Percentiles rank a stretch among this genome's conserved stretches.
Evolutionary conservation across 768 basidiomycete genomes (phyloP).

Genomic region (Podaxis sp.): DNA sequence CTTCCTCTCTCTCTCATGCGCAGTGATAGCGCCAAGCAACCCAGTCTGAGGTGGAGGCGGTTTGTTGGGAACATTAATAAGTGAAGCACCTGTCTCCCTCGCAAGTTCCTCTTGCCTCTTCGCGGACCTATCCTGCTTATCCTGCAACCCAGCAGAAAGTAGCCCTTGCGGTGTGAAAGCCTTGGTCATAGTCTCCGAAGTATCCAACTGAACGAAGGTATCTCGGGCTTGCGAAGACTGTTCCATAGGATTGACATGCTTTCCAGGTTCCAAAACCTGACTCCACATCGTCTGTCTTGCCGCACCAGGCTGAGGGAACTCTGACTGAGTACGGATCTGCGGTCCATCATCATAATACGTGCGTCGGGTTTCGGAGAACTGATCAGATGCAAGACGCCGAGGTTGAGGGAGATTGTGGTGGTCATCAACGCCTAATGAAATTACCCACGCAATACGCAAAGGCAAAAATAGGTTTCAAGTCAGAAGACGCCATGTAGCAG

Average conservation of each 20-base stretch:
- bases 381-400: constrained; percentile 55
- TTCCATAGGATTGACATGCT: constrained; percentile 37
- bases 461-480: constrained; percentile 2
- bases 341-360: constrained; percentile 57
- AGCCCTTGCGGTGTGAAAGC: constrained; percentile 95
- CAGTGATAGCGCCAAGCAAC: constrained; percentile 92
- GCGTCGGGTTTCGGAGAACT: constrained; percentile 49
- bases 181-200: constrained; percentile 79
- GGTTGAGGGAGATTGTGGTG: constrained; percentile 33
- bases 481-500: background rate
- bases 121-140: constrained; percentile 94
- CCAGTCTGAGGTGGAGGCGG: constrained; percentile 95
- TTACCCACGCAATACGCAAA: no score
- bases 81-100: constrained; percentile 84
- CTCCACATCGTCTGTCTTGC: constrained; percentile 82
- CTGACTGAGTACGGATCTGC: constrained; percentile 53
- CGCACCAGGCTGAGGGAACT: constrained; percentile 49
- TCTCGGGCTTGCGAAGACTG: constrained; percentile 42
- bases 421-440: constrained; percentile 40
- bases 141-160: constrained; percentile 91
- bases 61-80: constrained; percentile 95
- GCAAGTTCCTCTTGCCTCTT: constrained; percentile 94
- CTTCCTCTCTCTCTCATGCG: constrained; percentile 91
- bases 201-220: constrained; percentile 72
- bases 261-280: constrained; percentile 71